phyloP scores from a whole-genome alignment of 441 rosid genomes.

The Bocquillonia castaneifolia region DNA sequence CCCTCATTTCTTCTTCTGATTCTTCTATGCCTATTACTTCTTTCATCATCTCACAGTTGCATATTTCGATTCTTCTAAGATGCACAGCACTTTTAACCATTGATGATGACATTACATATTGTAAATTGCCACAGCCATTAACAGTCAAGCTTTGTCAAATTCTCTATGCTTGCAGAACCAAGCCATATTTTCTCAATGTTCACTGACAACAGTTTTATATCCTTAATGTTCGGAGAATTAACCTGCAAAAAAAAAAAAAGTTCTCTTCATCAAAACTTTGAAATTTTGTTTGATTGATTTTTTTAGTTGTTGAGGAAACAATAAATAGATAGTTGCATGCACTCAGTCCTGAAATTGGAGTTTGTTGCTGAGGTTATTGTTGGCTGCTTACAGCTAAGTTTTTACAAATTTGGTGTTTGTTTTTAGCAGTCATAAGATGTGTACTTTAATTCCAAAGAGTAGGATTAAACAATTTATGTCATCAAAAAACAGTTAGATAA shows the following conservation, averaged over 20 bases:
- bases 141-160: neutral
- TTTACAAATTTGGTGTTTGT: too few relatives aligned
- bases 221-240: neutral
- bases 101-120: constrained; percentile 6
- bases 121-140: neutral
- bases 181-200: neutral
- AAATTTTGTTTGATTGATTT: too few relatives aligned
- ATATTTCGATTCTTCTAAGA: neutral
- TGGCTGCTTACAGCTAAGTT: too few relatives aligned
- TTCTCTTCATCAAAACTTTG: neutral
- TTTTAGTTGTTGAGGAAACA: too few relatives aligned
- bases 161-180: neutral
- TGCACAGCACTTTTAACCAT: constrained; percentile 1
- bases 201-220: neutral
- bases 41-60: neutral
- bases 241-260: neutral
- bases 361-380: too few relatives aligned
- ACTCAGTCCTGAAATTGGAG: too few relatives aligned
- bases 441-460: too few relatives aligned
- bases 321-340: too few relatives aligned
- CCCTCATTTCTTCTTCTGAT: neutral
- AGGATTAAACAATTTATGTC: too few relatives aligned
- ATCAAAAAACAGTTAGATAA: too few relatives aligned
- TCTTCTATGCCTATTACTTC: neutral
- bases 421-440: too few relatives aligned